Evolutionary conservation across 2,329 filamentous ascomycete species (phyloP).

Genomic region (Stylonectria norvegica): DNA sequence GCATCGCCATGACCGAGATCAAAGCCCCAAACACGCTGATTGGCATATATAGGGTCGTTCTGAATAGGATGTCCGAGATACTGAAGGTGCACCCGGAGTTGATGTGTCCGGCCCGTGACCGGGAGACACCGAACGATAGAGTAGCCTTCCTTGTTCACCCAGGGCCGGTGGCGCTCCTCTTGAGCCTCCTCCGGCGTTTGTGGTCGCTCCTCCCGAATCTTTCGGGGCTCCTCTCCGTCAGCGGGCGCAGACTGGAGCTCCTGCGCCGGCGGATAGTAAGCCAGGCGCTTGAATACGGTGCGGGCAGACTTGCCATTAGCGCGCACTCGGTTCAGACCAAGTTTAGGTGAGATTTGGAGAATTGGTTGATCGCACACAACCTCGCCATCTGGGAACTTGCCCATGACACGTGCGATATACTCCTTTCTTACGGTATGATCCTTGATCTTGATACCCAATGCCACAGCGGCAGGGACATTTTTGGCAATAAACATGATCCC

Average conservation of each 20-base stretch:
- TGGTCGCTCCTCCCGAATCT: slow-evolving; percentile 18
- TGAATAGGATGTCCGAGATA: slow-evolving; percentile 92
- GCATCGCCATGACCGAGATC: slow-evolving; percentile 66
- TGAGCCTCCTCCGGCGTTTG: slow-evolving; percentile 22
- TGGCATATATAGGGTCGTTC: slow-evolving; percentile 97
- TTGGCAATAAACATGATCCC: slow-evolving; percentile 99
- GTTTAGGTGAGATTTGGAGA: slow-evolving; percentile 87
- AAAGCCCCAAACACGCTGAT: slow-evolving; percentile 84
- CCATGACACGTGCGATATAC: slow-evolving; percentile 87
- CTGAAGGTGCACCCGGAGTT: slow-evolving; percentile 91
- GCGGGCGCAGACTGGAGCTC: slow-evolving; percentile 12
- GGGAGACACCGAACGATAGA: slow-evolving; percentile 93
- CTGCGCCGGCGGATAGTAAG: slow-evolving; percentile 72
- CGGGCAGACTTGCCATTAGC: slow-evolving; percentile 86
- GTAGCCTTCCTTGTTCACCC: slow-evolving; percentile 68
- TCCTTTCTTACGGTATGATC: slow-evolving; percentile 86
- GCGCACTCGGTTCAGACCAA: slow-evolving; percentile 90
- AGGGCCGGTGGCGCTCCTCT: slow-evolving; percentile 33
- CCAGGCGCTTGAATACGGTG: slow-evolving; percentile 86
- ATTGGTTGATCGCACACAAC: slow-evolving; percentile 92
- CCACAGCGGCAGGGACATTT: slow-evolving; percentile 72
- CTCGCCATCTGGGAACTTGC: slow-evolving; percentile 87
- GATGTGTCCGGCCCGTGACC: slow-evolving; percentile 90
- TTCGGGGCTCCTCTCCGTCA: no score
- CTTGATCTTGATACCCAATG: slow-evolving; percentile 71